A percentile compares a stretch with the other conserved stretches of the same genome.
These are phyloP conservation scores for Rhynchospora pubera DNA, from an alignment of 176 grass and related monocot species.

Conservation along the genomic window DNA sequence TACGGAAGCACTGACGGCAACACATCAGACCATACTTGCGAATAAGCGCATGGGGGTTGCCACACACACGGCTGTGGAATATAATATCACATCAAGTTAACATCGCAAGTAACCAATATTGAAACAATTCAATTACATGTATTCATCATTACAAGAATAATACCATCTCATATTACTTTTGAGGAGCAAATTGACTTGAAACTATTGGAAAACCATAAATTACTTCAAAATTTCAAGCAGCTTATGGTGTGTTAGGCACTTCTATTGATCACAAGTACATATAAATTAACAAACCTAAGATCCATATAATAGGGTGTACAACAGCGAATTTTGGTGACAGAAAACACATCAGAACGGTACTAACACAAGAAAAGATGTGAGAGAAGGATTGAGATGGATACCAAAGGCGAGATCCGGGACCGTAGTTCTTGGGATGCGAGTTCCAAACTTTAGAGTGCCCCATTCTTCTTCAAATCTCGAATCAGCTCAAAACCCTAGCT, in stretches of 20 bases:
- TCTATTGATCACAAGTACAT: neutral
- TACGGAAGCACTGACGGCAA: conserved; percentile 46
- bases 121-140: neutral
- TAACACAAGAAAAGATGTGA: neutral
- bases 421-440: conserved; percentile 76
- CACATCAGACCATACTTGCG: conserved; percentile 49
- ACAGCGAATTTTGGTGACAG: neutral
- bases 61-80: conserved; percentile 33
- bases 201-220: neutral
- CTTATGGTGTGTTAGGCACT: neutral
- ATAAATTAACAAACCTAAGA: neutral
- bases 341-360: neutral
- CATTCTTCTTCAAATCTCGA: conserved; percentile 24
- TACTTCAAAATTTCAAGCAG: neutral
- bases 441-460: conserved; percentile 85
- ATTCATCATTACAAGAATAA: neutral
- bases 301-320: neutral
- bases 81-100: neutral
- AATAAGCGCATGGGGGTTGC: conserved; percentile 40
- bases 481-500: neutral
- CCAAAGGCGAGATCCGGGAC: conserved; percentile 68
- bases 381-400: conserved; percentile 12
- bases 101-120: neutral
- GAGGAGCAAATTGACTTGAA: neutral
- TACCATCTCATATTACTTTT: neutral